Conservation (phyloP, 2,329 filamentous ascomycete genomes). For the Calcarisporium arbuscula region DNA sequence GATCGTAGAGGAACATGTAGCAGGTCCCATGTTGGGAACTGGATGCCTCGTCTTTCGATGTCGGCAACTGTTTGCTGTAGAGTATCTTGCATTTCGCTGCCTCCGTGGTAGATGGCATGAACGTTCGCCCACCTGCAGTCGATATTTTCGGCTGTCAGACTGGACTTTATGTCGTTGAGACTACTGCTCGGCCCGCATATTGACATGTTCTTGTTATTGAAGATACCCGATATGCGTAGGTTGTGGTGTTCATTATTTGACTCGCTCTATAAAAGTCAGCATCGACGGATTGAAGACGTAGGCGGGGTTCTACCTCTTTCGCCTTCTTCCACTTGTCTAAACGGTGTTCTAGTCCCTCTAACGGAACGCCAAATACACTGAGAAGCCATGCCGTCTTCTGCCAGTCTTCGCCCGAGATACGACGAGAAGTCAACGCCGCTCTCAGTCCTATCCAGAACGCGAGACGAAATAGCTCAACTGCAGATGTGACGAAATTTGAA, state of each 20-base stretch:
- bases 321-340: no score
- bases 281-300: neutral
- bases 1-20: no score
- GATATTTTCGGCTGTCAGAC: no score
- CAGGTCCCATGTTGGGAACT: no score
- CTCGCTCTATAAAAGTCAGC: no score
- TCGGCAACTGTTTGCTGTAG: no score
- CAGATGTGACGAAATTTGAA: constrained; percentile 1
- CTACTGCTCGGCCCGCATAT: constrained; percentile 1
- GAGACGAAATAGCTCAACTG: constrained; percentile 6
- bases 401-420: neutral
- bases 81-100: constrained; percentile 1
- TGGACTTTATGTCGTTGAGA: no score
- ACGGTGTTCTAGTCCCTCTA: constrained; percentile 2
- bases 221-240: constrained; percentile 4
- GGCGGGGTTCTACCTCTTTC: no score
- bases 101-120: constrained; percentile 8
- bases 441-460: constrained; percentile 9
- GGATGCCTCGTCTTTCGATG: no score
- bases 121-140: constrained; percentile 7
- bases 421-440: neutral
- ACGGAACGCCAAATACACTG: constrained; percentile 2
- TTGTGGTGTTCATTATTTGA: neutral
- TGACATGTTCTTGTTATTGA: constrained; percentile 4
- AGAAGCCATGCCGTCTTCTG: constrained; percentile 3